Evolutionary conservation across 345 rosid species (phyloP), one percentile per base, ranked within the genome.

Genomic region (Anacardium occidentale): DNA sequence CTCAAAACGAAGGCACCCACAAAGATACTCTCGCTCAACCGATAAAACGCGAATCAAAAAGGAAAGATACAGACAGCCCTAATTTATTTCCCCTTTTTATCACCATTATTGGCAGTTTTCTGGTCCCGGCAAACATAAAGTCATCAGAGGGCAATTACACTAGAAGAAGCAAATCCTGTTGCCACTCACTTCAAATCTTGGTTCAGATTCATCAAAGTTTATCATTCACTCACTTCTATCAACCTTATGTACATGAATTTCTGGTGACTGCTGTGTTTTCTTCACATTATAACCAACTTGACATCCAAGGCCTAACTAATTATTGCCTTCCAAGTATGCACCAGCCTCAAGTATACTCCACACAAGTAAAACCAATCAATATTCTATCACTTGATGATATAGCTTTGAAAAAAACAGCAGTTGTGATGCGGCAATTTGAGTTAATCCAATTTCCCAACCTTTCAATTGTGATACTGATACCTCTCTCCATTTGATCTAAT

Each of bases 31-130:
- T 21, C 80, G 82, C 74, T 82, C 72, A 34, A 37, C 42, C 42
- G 24, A 72, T 73, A 71, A 56, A n/a, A 74, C n/a, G n/a, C n/a
- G n/a, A 68, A 74, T 70, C 21, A 63, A 66, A 26, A 22, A 68
- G 81, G 66, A 66, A 61, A 53, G 75, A n/a, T n/a, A 29, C 70
- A 85, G 85, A 78, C 72, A 76, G n/a, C 76, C 64, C n/a, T 32
- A 79, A 1, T 77, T 66, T 59, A 69, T 66, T 71, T 58, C 70
- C 34, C 69, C 58, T 79, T 69, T 78, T 76, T 34, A 73, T 64
- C 79, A 68, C n/a, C 78, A 83, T 82, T 86, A 89, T 82, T 83
- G 81, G 62, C 76, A 81, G 47, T 69, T 69, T 75, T 51, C 5
- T 58, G 74, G 79, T 10, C 82, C 85, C 82, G 63, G 66, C 51